These are phyloP conservation scores for Aureobasidium sp. DNA, from an alignment of 2,329 filamentous ascomycete genomes.

Conservation along the genomic window DNA sequence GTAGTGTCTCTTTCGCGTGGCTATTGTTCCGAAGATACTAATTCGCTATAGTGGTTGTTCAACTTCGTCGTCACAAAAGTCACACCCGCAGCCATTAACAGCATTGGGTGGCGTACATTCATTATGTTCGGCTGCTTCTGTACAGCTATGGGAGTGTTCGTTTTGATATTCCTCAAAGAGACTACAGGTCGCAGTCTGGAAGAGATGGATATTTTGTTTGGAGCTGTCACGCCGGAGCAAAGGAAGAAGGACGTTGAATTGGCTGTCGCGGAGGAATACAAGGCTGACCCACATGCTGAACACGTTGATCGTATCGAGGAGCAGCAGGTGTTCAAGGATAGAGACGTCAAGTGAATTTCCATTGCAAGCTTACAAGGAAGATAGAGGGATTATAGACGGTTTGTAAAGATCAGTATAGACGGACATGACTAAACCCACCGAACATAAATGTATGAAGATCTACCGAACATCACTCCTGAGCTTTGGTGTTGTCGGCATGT, in stretches of 20 bases:
- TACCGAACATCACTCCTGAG: too few species aligned
- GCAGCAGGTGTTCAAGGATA: background rate
- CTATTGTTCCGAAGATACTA: background rate
- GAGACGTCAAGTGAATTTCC: background rate
- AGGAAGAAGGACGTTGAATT: slow-evolving; percentile 17
- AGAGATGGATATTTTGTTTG: slow-evolving; percentile 16
- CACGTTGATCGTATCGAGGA: slow-evolving; percentile 2
- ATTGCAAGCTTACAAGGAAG: background rate
- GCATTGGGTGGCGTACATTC: slow-evolving; percentile 32
- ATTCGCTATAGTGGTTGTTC: slow-evolving; percentile 26
- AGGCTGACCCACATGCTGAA: slow-evolving; percentile 1
- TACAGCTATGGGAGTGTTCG: slow-evolving; percentile 25
- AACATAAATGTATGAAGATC: background rate
- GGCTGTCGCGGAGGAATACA: slow-evolving; percentile 8
- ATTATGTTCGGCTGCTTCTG: slow-evolving; percentile 33
- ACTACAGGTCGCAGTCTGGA: slow-evolving; percentile 17
- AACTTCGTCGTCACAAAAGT: slow-evolving; percentile 35
- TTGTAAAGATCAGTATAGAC: too few species aligned
- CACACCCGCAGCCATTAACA: slow-evolving; percentile 32
- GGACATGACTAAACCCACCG: too few species aligned
- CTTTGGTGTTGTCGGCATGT: background rate
- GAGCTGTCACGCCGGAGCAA: slow-evolving; percentile 16
- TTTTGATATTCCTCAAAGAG: slow-evolving; percentile 22
- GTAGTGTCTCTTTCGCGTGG: background rate
- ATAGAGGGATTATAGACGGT: background rate